Evolutionary conservation across 352 stramenopile species (phyloP).

Genomic region (Globisporangium abappressorium): DNA sequence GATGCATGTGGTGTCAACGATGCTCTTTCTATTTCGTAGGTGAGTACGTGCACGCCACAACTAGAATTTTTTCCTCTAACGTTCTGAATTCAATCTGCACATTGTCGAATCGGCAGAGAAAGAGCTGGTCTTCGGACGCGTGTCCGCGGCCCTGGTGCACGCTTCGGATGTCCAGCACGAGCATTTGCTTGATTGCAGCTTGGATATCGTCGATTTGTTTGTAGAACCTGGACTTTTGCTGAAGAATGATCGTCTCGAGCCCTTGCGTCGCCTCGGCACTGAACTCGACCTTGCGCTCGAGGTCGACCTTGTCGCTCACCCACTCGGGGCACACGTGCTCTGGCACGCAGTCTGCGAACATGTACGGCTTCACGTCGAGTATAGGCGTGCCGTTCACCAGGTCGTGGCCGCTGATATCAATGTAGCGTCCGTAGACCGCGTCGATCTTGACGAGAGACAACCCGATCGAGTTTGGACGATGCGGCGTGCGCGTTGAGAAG

Average conservation of each 20-base stretch:
- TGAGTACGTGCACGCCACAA: slow-evolving; percentile 47
- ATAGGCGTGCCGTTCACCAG: slow-evolving; percentile 96
- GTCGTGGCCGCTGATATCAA: slow-evolving; percentile 93
- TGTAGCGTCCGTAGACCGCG: slow-evolving; percentile 63
- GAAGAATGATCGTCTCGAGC: slow-evolving; percentile 40
- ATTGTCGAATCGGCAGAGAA: slow-evolving; percentile 74
- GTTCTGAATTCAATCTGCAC: slow-evolving; percentile 76
- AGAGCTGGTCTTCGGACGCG: slow-evolving; percentile 46
- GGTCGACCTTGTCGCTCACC: slow-evolving; percentile 59
- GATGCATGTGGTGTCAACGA: neutral
- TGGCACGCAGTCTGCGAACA: slow-evolving; percentile 76
- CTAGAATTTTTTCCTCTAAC: slow-evolving; percentile 59
- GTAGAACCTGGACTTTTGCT: slow-evolving; percentile 66
- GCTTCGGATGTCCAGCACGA: slow-evolving; percentile 81
- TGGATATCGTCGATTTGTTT: slow-evolving; percentile 44
- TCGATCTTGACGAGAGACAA: slow-evolving; percentile 91
- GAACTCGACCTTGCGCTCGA: slow-evolving; percentile 55
- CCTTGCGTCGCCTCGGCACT: slow-evolving; percentile 30
- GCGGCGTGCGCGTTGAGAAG: slow-evolving; percentile 95
- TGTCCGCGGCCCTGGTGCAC: slow-evolving; percentile 75
- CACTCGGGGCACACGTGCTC: slow-evolving; percentile 62
- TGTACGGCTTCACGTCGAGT: slow-evolving; percentile 98
- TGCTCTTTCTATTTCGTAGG: slow-evolving; percentile 14
- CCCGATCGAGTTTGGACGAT: slow-evolving; percentile 95
- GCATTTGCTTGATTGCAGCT: slow-evolving; percentile 72